A percentile compares a stretch with the other conserved stretches of the same genome.
Evolutionary conservation across 768 basidiomycete genomes (phyloP).

Genomic region (Russula sp.): DNA sequence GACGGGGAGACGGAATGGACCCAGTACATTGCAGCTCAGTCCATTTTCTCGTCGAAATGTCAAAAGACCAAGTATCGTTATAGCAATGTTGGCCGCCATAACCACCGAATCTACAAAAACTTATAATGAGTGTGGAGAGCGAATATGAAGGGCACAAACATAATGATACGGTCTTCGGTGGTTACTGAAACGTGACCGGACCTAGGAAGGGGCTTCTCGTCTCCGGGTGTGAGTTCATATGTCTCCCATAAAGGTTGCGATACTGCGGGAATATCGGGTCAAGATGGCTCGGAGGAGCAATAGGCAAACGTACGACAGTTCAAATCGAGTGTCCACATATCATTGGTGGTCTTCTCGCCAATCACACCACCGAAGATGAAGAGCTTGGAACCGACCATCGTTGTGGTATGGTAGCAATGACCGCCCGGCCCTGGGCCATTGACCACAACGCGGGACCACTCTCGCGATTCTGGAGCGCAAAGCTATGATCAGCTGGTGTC

Average conservation of each 20-base stretch:
- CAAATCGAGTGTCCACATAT: constrained; percentile 94
- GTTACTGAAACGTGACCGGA: constrained; percentile 86
- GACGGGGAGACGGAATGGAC: constrained; percentile 90
- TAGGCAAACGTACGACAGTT: constrained; percentile 62
- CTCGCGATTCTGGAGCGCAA: constrained; percentile 59
- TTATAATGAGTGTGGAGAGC: constrained; percentile 8
- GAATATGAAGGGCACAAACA: constrained; percentile 23
- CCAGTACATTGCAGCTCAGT: constrained; percentile 93
- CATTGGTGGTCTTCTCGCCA: constrained; percentile 88
- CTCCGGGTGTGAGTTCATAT: constrained; percentile 54
- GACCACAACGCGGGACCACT: constrained; percentile 89
- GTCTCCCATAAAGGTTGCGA: constrained; percentile 54
- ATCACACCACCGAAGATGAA: constrained; percentile 95
- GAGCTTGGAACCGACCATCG: constrained; percentile 88
- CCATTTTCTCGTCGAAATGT: constrained; percentile 60
- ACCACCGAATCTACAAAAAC: constrained; percentile 75
- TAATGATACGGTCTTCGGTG: constrained; percentile 51
- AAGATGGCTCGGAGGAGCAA: constrained; percentile 9
- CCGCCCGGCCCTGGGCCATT: constrained; percentile 65
- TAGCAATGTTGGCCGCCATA: constrained; percentile 97
- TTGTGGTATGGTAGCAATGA: constrained; percentile 88
- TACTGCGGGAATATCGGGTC: constrained; percentile 47
- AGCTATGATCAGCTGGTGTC: not conserved
- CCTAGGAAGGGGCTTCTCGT: constrained; percentile 70
- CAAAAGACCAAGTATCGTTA: constrained; percentile 95